These are phyloP conservation scores for Coleophoma crateriformis DNA, from an alignment of 2,329 filamentous ascomycete genomes.

Conservation along the genomic window DNA sequence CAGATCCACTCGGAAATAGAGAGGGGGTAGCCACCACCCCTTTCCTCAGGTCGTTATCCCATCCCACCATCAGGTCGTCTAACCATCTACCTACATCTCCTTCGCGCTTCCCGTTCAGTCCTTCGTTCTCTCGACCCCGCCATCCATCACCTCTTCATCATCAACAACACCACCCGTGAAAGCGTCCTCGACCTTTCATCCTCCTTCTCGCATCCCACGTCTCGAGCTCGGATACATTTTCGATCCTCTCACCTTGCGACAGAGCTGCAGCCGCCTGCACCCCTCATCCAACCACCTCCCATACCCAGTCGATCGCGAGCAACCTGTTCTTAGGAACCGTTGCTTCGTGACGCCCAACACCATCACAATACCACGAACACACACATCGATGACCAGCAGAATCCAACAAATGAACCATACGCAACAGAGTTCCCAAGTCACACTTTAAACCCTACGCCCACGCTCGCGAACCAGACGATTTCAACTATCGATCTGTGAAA, in stretches of 20 bases:
- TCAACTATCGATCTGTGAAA: constrained; percentile 28
- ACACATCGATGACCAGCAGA: constrained; percentile 49
- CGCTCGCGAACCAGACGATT: constrained; percentile 29
- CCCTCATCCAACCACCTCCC: constrained; percentile 11
- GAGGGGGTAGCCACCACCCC: no score
- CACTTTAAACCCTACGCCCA: constrained; percentile 63
- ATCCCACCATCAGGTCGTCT: no score
- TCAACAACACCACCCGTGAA: background rate
- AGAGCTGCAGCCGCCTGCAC: constrained; percentile 8
- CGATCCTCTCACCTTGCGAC: background rate
- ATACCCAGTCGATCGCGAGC: constrained; percentile 15
- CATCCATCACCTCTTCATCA: background rate
- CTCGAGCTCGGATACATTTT: no score
- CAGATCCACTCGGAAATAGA: no score
- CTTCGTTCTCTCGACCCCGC: background rate
- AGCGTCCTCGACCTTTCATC: no score
- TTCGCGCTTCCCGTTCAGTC: background rate
- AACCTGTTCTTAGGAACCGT: constrained; percentile 17
- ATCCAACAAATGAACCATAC: constrained; percentile 47
- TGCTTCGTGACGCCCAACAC: constrained; percentile 21
- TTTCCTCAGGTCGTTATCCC: no score
- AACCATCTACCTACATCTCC: background rate
- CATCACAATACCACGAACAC: constrained; percentile 33
- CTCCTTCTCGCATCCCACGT: no score
- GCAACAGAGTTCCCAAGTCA: constrained; percentile 46